These are phyloP conservation scores for Suhomyces pyralidae DNA, from an alignment of 805 yeast species.

Conservation along the genomic window DNA sequence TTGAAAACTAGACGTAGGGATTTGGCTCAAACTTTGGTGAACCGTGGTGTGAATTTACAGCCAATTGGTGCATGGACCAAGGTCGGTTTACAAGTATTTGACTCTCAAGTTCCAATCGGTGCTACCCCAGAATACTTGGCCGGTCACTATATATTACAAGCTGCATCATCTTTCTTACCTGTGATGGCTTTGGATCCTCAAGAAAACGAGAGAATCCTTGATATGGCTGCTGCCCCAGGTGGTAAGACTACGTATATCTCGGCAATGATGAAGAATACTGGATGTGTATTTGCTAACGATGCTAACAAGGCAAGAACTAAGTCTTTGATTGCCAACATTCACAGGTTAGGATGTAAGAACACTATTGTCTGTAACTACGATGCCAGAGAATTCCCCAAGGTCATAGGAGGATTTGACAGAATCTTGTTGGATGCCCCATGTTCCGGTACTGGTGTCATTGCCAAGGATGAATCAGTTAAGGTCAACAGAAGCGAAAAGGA, in stretches of 20 bases:
- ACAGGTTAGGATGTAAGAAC: slow-evolving; percentile 93
- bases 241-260: slow-evolving; percentile 95
- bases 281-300: slow-evolving; percentile 96
- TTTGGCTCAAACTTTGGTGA: slow-evolving; percentile 89
- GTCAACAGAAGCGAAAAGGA: slow-evolving; percentile 93
- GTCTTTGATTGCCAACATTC: slow-evolving; percentile 94
- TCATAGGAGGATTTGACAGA: slow-evolving; percentile 97
- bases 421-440: slow-evolving; percentile 97
- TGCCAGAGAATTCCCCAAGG: slow-evolving; percentile 97
- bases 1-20: slow-evolving; percentile 92
- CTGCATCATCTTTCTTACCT: slow-evolving; percentile 96
- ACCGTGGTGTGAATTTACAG: slow-evolving; percentile 95
- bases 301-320: slow-evolving; percentile 95
- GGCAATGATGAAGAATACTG: slow-evolving; percentile 97
- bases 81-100: slow-evolving; percentile 95
- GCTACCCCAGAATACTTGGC: slow-evolving; percentile 99
- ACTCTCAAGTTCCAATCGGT: slow-evolving; percentile 99
- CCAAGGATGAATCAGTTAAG: slow-evolving; percentile 94
- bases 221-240: slow-evolving; percentile 99
- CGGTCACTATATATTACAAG: slow-evolving; percentile 96
- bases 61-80: slow-evolving; percentile 98
- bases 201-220: slow-evolving; percentile 90
- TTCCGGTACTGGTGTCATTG: slow-evolving; percentile 99
- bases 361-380: slow-evolving; percentile 96
- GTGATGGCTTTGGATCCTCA: slow-evolving; percentile 98